Evolutionary conservation across 257 asterid species (phyloP).

Genomic region (Solanum boliviense): DNA sequence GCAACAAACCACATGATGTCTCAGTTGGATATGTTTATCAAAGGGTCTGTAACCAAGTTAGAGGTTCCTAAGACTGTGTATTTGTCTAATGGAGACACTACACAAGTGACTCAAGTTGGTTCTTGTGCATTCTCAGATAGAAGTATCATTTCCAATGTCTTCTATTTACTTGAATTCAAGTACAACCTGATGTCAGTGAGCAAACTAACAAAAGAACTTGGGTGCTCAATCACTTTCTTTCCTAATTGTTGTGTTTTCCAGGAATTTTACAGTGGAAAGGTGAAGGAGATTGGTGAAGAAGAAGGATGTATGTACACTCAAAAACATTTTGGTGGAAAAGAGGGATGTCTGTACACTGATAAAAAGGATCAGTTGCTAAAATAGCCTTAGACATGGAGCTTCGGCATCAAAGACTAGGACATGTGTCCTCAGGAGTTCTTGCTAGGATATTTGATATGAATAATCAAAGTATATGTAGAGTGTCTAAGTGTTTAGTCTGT

Average conservation of each 20-base stretch:
- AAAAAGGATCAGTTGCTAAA: neutral
- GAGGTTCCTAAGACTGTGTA: neutral
- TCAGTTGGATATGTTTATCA: neutral
- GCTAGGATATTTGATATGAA: neutral
- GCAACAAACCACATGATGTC: neutral
- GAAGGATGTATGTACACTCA: neutral
- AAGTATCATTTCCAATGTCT: neutral
- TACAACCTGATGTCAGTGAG: neutral
- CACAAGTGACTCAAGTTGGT: neutral
- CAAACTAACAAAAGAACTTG: neutral
- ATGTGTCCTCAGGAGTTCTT: neutral
- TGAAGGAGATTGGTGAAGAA: neutral
- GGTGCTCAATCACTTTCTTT: neutral
- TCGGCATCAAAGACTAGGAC: neutral
- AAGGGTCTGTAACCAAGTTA: too few species aligned
- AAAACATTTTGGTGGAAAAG: neutral
- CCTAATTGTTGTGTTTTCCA: too few species aligned
- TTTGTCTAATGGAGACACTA: neutral
- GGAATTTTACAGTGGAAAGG: neutral
- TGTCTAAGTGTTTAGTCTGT: neutral
- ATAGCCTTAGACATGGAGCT: neutral
- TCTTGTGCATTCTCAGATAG: neutral
- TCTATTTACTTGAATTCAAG: neutral
- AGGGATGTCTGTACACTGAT: neutral
- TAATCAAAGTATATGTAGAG: neutral